These are phyloP conservation scores for Pharus latifolius DNA, from an alignment of 176 grass and related monocot genomes.

Conservation along the genomic window DNA sequence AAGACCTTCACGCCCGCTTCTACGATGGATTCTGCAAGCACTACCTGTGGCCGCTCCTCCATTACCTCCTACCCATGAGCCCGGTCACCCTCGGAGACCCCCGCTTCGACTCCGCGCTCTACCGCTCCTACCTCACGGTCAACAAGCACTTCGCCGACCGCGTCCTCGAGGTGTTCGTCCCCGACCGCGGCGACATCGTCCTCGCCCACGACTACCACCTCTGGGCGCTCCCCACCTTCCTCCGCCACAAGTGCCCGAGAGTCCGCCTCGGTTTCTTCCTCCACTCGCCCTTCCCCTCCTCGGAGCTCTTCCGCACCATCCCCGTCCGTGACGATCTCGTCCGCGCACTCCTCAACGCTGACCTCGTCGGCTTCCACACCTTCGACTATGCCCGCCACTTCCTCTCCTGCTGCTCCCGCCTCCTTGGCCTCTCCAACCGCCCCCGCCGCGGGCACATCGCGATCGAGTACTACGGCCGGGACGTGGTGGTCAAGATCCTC, in stretches of 20 bases:
- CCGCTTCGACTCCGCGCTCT: background rate
- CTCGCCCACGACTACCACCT: conserved; percentile 52
- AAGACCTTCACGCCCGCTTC: conserved; percentile 8
- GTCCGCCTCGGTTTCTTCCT: conserved; percentile 38
- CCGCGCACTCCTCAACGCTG: conserved; percentile 27
- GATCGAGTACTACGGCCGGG: conserved; percentile 20
- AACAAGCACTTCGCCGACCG: conserved; percentile 24
- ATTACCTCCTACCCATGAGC: conserved; percentile 22
- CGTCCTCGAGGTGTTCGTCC: conserved; percentile 14
- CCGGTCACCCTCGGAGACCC: background rate
- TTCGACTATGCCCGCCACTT: conserved; percentile 28
- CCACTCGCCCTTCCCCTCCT: conserved; percentile 38
- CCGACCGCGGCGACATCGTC: conserved; percentile 29
- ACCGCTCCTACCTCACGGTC: background rate
- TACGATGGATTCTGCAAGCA: conserved; percentile 46
- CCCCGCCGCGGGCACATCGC: background rate
- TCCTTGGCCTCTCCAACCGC: conserved; percentile 9
- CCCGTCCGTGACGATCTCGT: conserved; percentile 18
- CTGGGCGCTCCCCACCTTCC: conserved; percentile 22
- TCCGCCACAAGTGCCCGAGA: conserved; percentile 18
- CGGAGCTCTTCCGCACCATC: conserved; percentile 24
- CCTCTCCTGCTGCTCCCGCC: conserved; percentile 7
- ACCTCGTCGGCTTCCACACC: conserved; percentile 49
- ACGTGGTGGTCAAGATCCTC: conserved; percentile 21
- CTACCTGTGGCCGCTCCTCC: conserved; percentile 55